These are phyloP conservation scores for Alternaria triticimaculans DNA, from an alignment of 2,329 filamentous ascomycete genomes.

Conservation along the genomic window DNA sequence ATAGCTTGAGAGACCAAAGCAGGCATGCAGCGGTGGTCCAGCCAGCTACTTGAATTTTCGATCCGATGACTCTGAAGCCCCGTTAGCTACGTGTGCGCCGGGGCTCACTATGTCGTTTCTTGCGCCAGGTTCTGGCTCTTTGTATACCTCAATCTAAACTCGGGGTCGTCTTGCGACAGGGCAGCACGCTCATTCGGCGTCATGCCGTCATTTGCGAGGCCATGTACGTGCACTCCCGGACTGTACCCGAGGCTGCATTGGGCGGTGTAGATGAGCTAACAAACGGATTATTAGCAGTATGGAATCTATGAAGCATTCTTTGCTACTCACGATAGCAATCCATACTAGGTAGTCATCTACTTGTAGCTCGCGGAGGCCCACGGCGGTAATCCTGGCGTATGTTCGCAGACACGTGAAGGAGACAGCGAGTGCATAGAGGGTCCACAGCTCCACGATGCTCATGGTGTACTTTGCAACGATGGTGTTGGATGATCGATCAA, in stretches of 20 bases:
- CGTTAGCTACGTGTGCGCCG: not conserved
- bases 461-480: not conserved
- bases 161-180: not conserved
- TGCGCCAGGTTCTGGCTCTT: rapidly evolving
- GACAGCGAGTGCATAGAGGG: not conserved
- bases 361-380: not conserved
- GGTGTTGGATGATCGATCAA: not conserved
- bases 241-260: not conserved
- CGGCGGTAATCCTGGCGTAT: not conserved
- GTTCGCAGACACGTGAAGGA: not conserved
- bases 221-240: not conserved
- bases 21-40: constrained; percentile 63
- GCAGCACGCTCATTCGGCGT: not conserved
- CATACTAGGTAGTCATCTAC: not conserved
- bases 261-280: not conserved
- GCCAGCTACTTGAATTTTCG: constrained; percentile 49
- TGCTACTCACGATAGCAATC: not conserved
- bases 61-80: not conserved
- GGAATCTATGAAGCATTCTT: not conserved
- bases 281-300: not conserved
- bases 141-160: not conserved
- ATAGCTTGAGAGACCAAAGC: constrained; percentile 62
- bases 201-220: not conserved
- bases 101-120: no score
- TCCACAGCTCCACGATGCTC: not conserved